Base-by-base conservation (phyloP, 2,329 filamentous ascomycete genomes). In the Phialophora verrucosa region DNA sequence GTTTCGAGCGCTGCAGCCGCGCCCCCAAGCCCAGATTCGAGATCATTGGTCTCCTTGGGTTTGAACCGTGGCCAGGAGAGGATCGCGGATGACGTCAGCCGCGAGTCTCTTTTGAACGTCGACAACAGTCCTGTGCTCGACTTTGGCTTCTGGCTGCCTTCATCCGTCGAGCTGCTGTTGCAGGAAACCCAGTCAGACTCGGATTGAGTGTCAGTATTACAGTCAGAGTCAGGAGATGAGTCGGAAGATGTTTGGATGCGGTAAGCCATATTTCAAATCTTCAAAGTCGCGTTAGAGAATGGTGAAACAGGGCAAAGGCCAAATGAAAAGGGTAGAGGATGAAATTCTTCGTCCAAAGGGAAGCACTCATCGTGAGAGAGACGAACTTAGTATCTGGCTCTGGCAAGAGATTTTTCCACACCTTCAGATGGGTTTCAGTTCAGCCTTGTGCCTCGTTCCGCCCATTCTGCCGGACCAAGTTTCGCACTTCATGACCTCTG, bases 161-260 rank as follows among this genome's bases (percentile, higher is more conserved):
- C 59, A 17, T 32, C 23, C 51, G 64, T 63, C 50, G 62, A 64
- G 50, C 50, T 65, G 59, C 56, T 56, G 60, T 54, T 66, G 57
- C 58, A 68, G 1, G 68, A 70, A 12, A 64, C 63, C 68, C 68
- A 70, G 49, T 66, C 68, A 35, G 65, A 70, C 42, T 63, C 68
- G 20, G 65, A 66, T 7, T 60, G 58, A 23, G 63, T 55, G 27
- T 67, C 64, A 49, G 66, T 51, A 27, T 29, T 29, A 27, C 20
- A 51, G 20, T 51, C 49, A 51, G 49, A 51, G 49, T 29, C 49
- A 23, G 66, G 51, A 27, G 54, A 54, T 27, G 49, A 51, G 49
- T 29, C 49, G 20, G 63, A 53, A 20, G 54, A 61, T 27, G 47
- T 23, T 35, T 51, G 47, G 7, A 17, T 38, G 12, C 38, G 47